Evolutionary conservation across 202 grass and related monocot genomes (phyloP), one percentile per base, ranked within the genome.

Genomic region (Setaria italica): DNA sequence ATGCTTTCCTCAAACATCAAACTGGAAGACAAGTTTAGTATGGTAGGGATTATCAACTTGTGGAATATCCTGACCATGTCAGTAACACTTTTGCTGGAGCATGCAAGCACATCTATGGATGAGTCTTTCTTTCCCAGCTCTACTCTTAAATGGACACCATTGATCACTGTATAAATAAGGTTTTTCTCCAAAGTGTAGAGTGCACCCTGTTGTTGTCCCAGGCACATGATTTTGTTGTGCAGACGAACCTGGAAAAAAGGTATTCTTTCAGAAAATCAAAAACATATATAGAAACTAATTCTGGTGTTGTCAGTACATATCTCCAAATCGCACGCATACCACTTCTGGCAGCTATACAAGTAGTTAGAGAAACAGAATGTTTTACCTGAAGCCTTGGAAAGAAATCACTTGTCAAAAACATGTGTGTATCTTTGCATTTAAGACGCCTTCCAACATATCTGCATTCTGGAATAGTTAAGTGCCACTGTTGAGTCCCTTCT

Each of bases 341-440:
- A 73, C 33, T 21, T 62, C 68, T 74, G 45, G 45, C 21, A 70
- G 17, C 42, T 51, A 80, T 41, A 4, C 47, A 74, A 79, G 21
- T 74, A 55, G 35, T 77, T 47, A 62, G n/a, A 60, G 32, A 25
- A 72, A 70, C 3, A n/a, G 0, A 66, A 71, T 76, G 35, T 30
- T 39, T 78, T 92, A 99, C 93, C 93, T 96, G 93, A 58, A 96
- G 80, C 76, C 88, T 94, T 79, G 91, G 88, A 90, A 94, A 99
- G 90, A 99, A 99, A 85, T 90, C 80, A 21, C 76, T 60, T 87
- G 91, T 89, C 53, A 99, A 83, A 82, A 95, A 91, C 86, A 92
- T 87, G 11, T 92, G 91, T 42, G 82, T 85, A 81, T 90, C 90
- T 79, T 91, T 86, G 85, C 92, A 99, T 81, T 96, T 84, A 15